Percentiles rank a stretch among this genome's conserved stretches.
Conservation (phyloP, 2,329 filamentous ascomycete genomes). For the Balansia obtecta region DNA sequence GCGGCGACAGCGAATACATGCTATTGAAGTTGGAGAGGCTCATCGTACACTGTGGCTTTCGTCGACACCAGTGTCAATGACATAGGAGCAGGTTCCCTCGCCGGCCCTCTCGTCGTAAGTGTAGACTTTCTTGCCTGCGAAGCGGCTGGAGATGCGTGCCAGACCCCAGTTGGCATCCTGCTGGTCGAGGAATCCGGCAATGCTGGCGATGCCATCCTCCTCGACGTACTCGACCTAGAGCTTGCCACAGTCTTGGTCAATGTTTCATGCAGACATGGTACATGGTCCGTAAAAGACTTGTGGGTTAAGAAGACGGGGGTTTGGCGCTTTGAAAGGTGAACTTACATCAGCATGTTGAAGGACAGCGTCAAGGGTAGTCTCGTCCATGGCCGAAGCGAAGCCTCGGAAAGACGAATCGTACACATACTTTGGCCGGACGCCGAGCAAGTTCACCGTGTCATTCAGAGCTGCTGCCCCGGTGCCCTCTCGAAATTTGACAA, state of each 20-base stretch:
- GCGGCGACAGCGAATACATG: too few relatives aligned
- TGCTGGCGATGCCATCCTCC: conserved; percentile 19
- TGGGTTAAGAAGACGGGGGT: background rate
- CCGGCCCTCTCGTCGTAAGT: conserved; percentile 27
- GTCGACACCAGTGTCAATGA: conserved; percentile 33
- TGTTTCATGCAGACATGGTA: too few relatives aligned
- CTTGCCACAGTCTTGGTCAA: too few relatives aligned
- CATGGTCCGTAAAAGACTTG: too few relatives aligned
- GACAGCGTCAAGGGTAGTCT: conserved; percentile 9
- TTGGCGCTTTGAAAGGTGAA: background rate
- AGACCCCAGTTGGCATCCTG: conserved; percentile 16
- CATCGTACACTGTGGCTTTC: conserved; percentile 14
- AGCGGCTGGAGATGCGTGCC: conserved; percentile 21
- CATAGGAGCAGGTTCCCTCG: conserved; percentile 28
- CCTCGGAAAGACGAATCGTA: conserved; percentile 12
- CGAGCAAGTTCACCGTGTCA: conserved; percentile 7
- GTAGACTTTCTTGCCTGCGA: conserved; percentile 19
- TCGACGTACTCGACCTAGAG: conserved; percentile 22
- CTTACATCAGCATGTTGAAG: conserved; percentile 15
- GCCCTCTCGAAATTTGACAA: conserved; percentile 16
- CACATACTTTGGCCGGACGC: conserved; percentile 12
- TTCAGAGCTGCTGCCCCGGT: conserved; percentile 7
- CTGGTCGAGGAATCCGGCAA: conserved; percentile 8
- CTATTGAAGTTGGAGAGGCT: background rate
- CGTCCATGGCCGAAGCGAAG: conserved; percentile 13